These are phyloP conservation scores for Pyrus pyrifolia DNA, from an alignment of 306 rosid species.

Conservation along the genomic window DNA sequence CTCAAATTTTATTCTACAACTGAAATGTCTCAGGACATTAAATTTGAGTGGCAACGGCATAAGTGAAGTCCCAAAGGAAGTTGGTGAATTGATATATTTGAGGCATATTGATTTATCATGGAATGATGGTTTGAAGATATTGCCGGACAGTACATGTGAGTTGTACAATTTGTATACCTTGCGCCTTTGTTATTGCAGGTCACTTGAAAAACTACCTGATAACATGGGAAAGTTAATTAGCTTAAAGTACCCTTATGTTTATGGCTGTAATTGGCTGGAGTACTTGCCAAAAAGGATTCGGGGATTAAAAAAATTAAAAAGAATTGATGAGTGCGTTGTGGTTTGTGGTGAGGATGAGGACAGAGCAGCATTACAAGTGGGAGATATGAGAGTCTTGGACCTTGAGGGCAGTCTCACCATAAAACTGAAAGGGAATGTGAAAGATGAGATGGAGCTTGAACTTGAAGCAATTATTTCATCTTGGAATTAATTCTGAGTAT, in stretches of 20 bases:
- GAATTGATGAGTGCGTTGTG: neutral
- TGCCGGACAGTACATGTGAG: too few species aligned
- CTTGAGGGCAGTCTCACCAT: neutral
- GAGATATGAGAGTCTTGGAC: neutral
- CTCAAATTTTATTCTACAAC: neutral
- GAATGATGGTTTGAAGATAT: rapidly evolving
- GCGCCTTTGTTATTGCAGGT: rapidly evolving
- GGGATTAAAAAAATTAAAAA: neutral
- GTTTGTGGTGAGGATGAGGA: neutral
- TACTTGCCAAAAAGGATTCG: neutral
- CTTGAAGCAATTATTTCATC: neutral
- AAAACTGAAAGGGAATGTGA: neutral
- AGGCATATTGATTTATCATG: neutral
- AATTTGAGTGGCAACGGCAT: rapidly evolving
- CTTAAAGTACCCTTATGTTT: neutral
- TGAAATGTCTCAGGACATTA: neutral
- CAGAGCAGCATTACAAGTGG: neutral
- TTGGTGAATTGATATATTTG: neutral
- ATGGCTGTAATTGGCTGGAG: rapidly evolving
- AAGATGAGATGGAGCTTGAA: neutral
- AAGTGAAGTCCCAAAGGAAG: neutral
- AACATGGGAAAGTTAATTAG: too few species aligned
- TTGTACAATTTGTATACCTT: neutral
- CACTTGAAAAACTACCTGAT: neutral
- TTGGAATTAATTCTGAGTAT: rapidly evolving